Evolutionary conservation across 208 protist genomes (phyloP).

Genomic region (Leptomonas pyrrhocoris): DNA sequence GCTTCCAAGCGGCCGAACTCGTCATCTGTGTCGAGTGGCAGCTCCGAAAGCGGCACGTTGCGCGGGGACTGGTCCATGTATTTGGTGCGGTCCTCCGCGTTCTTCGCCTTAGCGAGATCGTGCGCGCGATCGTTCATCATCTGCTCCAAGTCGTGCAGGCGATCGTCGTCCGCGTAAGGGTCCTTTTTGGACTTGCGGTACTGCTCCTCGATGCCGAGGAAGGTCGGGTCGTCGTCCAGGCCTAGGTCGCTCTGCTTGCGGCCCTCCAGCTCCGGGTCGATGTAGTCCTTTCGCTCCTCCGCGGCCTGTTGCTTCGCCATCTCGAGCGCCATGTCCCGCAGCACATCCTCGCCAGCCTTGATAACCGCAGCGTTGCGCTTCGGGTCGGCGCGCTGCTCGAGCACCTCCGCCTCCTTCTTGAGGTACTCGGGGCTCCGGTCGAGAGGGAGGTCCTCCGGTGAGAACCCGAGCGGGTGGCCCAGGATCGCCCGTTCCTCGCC

Average conservation of each 20-base stretch:
- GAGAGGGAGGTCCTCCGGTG: conserved; percentile 64
- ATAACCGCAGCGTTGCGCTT: conserved; percentile 52
- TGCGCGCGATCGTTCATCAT: conserved; percentile 75
- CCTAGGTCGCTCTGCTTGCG: conserved; percentile 49
- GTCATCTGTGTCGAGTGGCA: conserved; percentile 80
- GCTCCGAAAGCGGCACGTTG: conserved; percentile 60
- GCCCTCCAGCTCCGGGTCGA: conserved; percentile 72
- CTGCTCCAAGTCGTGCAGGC: conserved; percentile 61
- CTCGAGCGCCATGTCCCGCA: conserved; percentile 52
- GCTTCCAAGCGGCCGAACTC: conserved; percentile 65
- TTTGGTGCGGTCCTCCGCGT: conserved; percentile 54
- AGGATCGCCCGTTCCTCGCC: conserved; percentile 65
- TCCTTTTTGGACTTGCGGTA: conserved; percentile 57
- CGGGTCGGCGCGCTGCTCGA: conserved; percentile 47
- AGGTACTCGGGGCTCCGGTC: conserved; percentile 55
- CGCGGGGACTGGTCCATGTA: conserved; percentile 50
- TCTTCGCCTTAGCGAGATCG: conserved; percentile 65
- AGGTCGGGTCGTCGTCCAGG: conserved; percentile 67
- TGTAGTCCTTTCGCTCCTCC: conserved; percentile 63
- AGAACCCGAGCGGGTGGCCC: conserved; percentile 62
- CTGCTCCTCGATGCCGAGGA: conserved; percentile 71
- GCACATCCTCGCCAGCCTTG: conserved; percentile 37
- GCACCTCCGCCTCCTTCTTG: conserved; percentile 55
- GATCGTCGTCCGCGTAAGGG: conserved; percentile 62
- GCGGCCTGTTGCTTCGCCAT: conserved; percentile 62